Percentiles rank a stretch among this genome's conserved stretches.
Evolutionary conservation across 805 yeast genomes (phyloP).

Genomic region (Zygoascus flipseniorum): DNA sequence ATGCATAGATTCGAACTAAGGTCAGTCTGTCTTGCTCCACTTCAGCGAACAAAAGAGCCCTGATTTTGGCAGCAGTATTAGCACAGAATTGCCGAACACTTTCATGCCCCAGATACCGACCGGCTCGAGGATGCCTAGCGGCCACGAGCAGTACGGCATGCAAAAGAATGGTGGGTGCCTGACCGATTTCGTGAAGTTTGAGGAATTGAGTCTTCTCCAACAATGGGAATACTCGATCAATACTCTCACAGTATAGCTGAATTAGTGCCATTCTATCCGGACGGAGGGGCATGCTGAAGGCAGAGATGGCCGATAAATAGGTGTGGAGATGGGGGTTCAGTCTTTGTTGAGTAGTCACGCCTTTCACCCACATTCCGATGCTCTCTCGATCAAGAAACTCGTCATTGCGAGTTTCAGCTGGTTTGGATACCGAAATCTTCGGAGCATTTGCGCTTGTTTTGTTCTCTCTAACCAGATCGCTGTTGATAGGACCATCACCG

Average conservation of each 20-base stretch:
- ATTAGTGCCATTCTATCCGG: slow-evolving; percentile 29
- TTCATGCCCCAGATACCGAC: slow-evolving; percentile 22
- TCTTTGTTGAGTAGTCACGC: slow-evolving; percentile 21
- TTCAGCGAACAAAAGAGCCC: slow-evolving; percentile 32
- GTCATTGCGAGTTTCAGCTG: not conserved
- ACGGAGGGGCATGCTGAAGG: slow-evolving; percentile 31
- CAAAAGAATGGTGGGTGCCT: slow-evolving; percentile 33
- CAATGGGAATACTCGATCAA: slow-evolving; percentile 36
- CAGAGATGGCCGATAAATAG: slow-evolving; percentile 30
- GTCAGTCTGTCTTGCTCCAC: slow-evolving; percentile 34
- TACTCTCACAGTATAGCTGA: slow-evolving; percentile 32
- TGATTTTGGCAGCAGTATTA: slow-evolving; percentile 27
- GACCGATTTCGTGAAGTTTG: slow-evolving; percentile 29
- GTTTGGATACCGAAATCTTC: not conserved
- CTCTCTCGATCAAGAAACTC: slow-evolving; percentile 13
- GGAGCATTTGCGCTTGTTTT: not conserved
- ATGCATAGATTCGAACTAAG: slow-evolving; percentile 29
- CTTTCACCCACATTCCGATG: slow-evolving; percentile 30
- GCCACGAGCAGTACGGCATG: slow-evolving; percentile 38
- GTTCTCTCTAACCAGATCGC: not conserved
- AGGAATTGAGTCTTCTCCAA: slow-evolving; percentile 34
- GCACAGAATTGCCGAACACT: slow-evolving; percentile 28
- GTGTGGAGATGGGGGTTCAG: slow-evolving; percentile 26
- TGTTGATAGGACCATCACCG: not conserved
- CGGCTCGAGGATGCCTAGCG: slow-evolving; percentile 33